Evolutionary conservation across 495 filamentous ascomycete species (phyloP).

Genomic region (Friedmanniomyces simplex): DNA sequence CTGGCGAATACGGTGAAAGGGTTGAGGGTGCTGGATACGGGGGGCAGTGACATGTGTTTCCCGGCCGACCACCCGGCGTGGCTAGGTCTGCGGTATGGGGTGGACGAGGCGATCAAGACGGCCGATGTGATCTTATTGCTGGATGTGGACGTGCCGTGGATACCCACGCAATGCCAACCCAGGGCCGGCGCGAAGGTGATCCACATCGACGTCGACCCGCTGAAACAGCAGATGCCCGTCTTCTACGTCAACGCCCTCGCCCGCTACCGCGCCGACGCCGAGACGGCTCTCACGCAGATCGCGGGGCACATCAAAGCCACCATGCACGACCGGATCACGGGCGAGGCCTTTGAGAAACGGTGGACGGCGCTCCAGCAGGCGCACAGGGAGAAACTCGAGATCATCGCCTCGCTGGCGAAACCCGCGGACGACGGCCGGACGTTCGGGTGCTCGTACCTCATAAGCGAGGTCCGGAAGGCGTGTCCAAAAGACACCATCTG

Average conservation of each 20-base stretch:
- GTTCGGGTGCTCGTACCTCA: conserved; percentile 63
- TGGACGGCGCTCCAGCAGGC: conserved; percentile 48
- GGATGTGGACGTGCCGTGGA: conserved; percentile 71
- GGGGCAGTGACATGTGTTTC: conserved; percentile 93
- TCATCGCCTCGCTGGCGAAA: conserved; percentile 46
- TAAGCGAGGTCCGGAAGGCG: conserved; percentile 48
- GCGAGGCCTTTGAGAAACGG: conserved; percentile 29
- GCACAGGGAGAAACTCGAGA: conserved; percentile 50
- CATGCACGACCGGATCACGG: conserved; percentile 25
- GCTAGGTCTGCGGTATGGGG: conserved; percentile 67
- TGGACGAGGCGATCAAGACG: conserved; percentile 60
- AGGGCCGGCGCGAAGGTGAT: conserved; percentile 26
- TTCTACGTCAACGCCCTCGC: conserved; percentile 66
- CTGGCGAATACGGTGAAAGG: conserved; percentile 70
- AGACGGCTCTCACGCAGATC: conserved; percentile 62
- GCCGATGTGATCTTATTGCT: conserved; percentile 80
- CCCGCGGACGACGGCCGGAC: conserved; percentile 46
- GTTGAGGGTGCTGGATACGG: conserved; percentile 75
- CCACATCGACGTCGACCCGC: conserved; percentile 33
- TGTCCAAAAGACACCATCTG: conserved; percentile 65
- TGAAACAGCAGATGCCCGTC: conserved; percentile 39
- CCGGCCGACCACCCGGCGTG: conserved; percentile 66
- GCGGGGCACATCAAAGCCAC: conserved; percentile 41
- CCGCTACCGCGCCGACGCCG: conserved; percentile 66
- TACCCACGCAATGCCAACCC: conserved; percentile 46